Conservation (phyloP, 2,329 filamentous ascomycete genomes). For the Epichloe amarillans region DNA sequence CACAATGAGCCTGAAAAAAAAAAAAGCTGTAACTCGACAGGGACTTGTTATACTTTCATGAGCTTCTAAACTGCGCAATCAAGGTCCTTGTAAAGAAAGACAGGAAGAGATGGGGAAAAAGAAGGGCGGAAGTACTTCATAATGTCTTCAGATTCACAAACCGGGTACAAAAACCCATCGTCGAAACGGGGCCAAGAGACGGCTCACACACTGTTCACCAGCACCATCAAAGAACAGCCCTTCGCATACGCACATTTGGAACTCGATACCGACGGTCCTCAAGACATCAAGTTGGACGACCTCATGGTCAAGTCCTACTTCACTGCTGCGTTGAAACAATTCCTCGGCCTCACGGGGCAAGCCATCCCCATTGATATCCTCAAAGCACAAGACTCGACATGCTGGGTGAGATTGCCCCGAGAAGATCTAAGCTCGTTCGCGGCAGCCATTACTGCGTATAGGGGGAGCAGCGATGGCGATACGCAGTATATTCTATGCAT, state of each 20-base stretch:
- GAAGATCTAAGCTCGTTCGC: conserved; percentile 47
- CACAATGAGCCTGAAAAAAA: not conserved
- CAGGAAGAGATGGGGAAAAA: not conserved
- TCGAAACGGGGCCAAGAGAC: conserved; percentile 21
- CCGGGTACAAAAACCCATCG: not conserved
- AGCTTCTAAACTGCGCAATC: too few species aligned
- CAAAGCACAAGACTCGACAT: conserved; percentile 38
- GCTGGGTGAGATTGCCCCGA: conserved; percentile 52
- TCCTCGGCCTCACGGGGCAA: conserved; percentile 55
- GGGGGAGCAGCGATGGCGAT: conserved; percentile 30
- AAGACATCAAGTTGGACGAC: conserved; percentile 35
- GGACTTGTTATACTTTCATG: too few species aligned
- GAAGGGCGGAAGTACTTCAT: not conserved
- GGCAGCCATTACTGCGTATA: conserved; percentile 54
- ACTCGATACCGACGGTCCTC: conserved; percentile 23
- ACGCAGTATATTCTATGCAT: conserved; percentile 40
- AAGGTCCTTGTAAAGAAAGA: not conserved
- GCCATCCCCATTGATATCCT: conserved; percentile 60
- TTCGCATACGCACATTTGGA: conserved; percentile 46
- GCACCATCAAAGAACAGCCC: conserved; percentile 35
- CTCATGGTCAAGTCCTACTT: conserved; percentile 51
- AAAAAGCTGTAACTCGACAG: not conserved
- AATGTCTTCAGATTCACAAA: not conserved
- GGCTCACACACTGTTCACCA: conserved; percentile 35
- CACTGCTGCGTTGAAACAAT: conserved; percentile 49